Conservation (phyloP, 2,329 filamentous ascomycete genomes). For the Ascochyta rabiei region DNA sequence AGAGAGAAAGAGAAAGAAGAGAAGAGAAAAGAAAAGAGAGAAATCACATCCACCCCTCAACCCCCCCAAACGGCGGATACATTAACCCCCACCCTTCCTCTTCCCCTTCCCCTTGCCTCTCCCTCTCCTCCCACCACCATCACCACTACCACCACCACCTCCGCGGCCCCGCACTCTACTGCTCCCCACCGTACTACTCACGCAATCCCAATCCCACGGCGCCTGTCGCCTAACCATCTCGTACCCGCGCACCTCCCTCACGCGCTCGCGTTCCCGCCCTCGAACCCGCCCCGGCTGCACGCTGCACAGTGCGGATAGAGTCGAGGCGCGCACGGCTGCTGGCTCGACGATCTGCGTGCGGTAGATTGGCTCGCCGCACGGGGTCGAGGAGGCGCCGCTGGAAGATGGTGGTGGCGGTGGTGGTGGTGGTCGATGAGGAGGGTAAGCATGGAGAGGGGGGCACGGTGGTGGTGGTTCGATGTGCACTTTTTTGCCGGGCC, state of each 20-base stretch:
- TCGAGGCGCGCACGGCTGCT: constrained; percentile 32
- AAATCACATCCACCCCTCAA: constrained; percentile 34
- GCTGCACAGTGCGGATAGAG: constrained; percentile 31
- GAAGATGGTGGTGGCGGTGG: constrained; percentile 10
- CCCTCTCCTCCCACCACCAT: not conserved
- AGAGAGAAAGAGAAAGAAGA: no score
- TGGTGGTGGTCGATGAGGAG: constrained; percentile 4
- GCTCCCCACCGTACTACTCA: constrained; percentile 36
- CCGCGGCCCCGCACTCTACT: no score
- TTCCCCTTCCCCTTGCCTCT: constrained; percentile 13
- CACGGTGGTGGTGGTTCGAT: constrained; percentile 23
- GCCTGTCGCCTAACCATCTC: constrained; percentile 38
- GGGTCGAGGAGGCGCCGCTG: constrained; percentile 7
- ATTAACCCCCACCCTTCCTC: constrained; percentile 17
- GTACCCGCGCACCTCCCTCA: constrained; percentile 40
- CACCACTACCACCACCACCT: no score
- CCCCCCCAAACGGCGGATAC: constrained; percentile 37
- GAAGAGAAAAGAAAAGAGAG: no score
- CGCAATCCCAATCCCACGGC: constrained; percentile 45
- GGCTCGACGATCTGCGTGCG: constrained; percentile 39
- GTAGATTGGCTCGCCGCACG: constrained; percentile 34
- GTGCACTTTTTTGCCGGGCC: constrained; percentile 25
- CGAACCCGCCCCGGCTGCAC: constrained; percentile 21
- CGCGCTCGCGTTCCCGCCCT: constrained; percentile 9
- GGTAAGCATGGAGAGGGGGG: constrained; percentile 2